Base-by-base conservation (phyloP, 805 yeast species). In the Scheffersomyces coipomensis region DNA sequence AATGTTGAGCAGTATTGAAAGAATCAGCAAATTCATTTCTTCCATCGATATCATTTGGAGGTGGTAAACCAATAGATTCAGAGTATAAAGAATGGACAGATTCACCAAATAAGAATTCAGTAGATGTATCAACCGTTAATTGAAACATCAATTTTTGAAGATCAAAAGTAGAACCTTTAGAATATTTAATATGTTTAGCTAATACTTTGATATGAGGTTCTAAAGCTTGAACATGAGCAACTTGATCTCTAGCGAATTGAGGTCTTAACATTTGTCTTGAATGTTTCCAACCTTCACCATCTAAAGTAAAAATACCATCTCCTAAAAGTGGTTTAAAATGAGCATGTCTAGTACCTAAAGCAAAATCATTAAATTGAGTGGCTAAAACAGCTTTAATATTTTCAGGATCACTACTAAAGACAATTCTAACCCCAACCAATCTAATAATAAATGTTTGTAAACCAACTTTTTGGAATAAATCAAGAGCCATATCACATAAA, bases 41-140 rank as follows among this genome's bases (percentile, higher is more conserved):
- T 5, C 60, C 66, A 19, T 52, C 56, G 37, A 59, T 55, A 15
- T 55, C 59, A 24, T 56, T 51, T 3, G 56, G 62, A n/a, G 53
- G 42, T 21, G 46, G 36, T 19, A 55, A 49, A 5, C 64, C 68
- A 25, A 66, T 52, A 15, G 53, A 36, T 12, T 36, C 54, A 40
- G 61, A 66, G 23, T 46, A 47, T 27, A 65, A 56, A 17, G 61
- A 49, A 31, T 55, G 56, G 33, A 56, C 57, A 7, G 65, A 54
- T 45, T 63, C 68, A 17, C 74, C 74, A 51, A 68, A 64, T 38
- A 68, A 58, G 46, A 67, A 66, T 48, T 68, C 73, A 18, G 71
- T 56, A 8, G 73, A 62, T 19, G 70, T 59, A 46, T 68, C 74
- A 39, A 67, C 53, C 12, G 73, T 66, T 16, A 65, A 55, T 35